phyloP scores from a whole-genome alignment of 106 monocot species.

The Dendrobium chrysotoxum region DNA sequence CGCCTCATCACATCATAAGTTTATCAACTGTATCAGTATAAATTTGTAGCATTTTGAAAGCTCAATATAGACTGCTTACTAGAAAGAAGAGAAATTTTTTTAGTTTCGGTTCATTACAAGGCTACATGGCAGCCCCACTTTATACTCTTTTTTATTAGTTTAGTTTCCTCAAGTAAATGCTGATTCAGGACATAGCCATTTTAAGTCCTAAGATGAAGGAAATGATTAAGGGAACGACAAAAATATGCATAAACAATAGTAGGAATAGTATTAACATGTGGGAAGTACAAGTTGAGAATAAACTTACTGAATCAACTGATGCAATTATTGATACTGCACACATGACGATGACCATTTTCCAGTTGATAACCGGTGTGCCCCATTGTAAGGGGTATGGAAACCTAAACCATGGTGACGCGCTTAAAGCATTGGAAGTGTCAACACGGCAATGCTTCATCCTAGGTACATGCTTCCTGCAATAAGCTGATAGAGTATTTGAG shows the following conservation, averaged over 20 bases:
- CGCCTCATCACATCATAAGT: too few relatives aligned
- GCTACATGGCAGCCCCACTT: too few relatives aligned
- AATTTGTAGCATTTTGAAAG: too few relatives aligned
- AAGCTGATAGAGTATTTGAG: conserved; percentile 74
- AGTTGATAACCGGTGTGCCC: conserved; percentile 90
- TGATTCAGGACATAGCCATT: not conserved
- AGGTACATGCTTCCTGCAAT: conserved; percentile 75
- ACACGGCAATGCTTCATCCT: conserved; percentile 93
- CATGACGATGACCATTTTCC: conserved; percentile 85
- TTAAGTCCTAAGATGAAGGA: not conserved
- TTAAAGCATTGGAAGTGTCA: conserved; percentile 71
- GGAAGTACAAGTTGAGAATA: not conserved
- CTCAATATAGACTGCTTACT: too few relatives aligned
- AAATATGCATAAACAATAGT: not conserved
- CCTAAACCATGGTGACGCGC: conserved; percentile 86
- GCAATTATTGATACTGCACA: conserved; percentile 75
- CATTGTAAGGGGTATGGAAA: conserved; percentile 94
- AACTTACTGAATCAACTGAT: conserved; percentile 89
- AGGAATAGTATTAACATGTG: not conserved
- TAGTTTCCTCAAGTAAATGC: not conserved
- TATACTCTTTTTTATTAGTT: too few relatives aligned
- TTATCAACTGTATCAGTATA: too few relatives aligned
- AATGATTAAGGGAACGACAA: not conserved
- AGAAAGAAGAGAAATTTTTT: too few relatives aligned
- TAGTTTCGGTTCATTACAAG: too few relatives aligned